Conservation (phyloP, 257 asterid genomes). For the Solanum lycopersicoides region DNA sequence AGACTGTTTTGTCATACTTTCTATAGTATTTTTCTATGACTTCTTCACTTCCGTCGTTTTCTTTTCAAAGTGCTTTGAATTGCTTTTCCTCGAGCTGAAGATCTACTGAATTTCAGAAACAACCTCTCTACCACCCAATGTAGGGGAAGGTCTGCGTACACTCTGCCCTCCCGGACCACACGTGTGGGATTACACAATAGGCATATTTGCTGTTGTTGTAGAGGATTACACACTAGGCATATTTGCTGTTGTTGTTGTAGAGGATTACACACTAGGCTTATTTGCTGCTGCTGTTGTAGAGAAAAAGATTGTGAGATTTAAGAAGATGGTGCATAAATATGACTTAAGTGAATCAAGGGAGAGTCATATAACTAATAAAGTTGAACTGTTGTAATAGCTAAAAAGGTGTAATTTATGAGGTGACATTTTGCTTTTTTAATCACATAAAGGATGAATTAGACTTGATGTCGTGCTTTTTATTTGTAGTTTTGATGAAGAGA, state of each 20-base stretch:
- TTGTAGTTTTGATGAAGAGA: slow-evolving; percentile 71
- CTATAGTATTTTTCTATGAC: background rate
- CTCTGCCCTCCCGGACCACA: background rate
- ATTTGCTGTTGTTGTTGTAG: background rate
- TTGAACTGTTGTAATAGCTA: background rate
- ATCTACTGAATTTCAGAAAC: background rate
- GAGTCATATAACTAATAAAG: background rate
- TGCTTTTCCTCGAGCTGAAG: background rate
- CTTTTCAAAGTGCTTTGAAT: background rate
- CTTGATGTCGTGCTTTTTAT: background rate
- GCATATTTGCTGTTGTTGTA: background rate
- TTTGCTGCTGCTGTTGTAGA: background rate
- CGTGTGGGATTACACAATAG: background rate
- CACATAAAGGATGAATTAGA: background rate
- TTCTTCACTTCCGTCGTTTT: background rate
- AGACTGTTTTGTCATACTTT: background rate
- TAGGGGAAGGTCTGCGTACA: background rate
- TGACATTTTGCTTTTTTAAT: background rate
- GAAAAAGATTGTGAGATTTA: background rate
- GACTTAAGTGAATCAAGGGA: background rate
- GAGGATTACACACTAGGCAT: no score
- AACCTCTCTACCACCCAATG: background rate
- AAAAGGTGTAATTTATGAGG: background rate
- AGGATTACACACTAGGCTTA: background rate
- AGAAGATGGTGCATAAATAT: background rate